These are phyloP conservation scores for Acanthamoeba triangularis DNA, from an alignment of 208 protist genomes.

Conservation along the genomic window DNA sequence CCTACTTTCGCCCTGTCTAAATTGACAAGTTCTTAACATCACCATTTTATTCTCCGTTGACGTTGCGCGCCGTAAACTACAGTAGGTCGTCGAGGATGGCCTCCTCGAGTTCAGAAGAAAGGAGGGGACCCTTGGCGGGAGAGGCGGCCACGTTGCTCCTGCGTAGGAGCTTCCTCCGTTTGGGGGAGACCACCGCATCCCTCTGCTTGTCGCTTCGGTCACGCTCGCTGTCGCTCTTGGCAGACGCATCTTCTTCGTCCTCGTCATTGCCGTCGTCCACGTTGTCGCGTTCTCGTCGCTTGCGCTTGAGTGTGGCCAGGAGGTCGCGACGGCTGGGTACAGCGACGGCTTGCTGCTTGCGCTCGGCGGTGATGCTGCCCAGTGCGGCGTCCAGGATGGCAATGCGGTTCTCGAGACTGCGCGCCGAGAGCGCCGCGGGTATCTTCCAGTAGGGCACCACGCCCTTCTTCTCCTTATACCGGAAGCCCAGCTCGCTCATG, in stretches of 20 bases:
- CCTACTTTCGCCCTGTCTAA: no score
- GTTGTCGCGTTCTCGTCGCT: background rate
- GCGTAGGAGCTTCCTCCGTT: conserved; percentile 21
- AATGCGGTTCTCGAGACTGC: background rate
- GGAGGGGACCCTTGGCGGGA: background rate
- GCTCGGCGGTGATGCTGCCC: background rate
- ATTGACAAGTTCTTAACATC: no score
- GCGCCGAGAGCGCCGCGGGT: background rate
- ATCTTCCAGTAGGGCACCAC: conserved; percentile 9
- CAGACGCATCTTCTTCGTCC: background rate
- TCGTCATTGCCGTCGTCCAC: background rate
- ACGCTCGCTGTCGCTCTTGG: background rate
- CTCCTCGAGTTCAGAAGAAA: background rate
- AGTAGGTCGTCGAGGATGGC: background rate
- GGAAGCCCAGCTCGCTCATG: background rate
- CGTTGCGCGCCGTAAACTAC: no score
- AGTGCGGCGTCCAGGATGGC: background rate
- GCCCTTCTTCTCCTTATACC: background rate
- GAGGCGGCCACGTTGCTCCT: background rate
- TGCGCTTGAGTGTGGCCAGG: background rate
- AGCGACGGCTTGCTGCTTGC: background rate
- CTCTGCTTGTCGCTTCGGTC: background rate
- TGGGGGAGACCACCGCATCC: background rate
- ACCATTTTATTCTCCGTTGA: no score
- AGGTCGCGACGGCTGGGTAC: background rate